Evolutionary conservation across 352 stramenopile genomes (phyloP).

Genomic region (Peronosclerospora sorghi): DNA sequence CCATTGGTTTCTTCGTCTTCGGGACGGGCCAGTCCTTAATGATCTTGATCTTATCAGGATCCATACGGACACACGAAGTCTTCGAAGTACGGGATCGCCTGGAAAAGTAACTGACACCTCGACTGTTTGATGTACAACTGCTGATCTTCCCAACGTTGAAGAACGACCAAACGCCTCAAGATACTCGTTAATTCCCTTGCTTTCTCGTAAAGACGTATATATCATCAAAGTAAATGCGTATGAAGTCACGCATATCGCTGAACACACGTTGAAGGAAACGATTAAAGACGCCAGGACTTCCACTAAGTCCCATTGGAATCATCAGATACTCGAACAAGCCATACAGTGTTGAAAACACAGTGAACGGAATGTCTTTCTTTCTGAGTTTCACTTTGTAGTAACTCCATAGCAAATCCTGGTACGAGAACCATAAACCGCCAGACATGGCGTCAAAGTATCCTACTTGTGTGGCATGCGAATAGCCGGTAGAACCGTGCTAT

Average conservation of each 20-base stretch:
- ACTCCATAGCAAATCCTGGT: conserved; percentile 1
- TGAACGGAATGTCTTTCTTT: conserved; percentile 4
- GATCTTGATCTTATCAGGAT: too few species aligned
- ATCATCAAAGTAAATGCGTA: neutral
- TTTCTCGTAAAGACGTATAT: neutral
- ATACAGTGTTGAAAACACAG: neutral
- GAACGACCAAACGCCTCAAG: too few species aligned
- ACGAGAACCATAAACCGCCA: neutral
- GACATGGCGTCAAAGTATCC: conserved; percentile 1
- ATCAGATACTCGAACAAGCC: conserved; percentile 3
- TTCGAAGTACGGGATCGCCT: neutral
- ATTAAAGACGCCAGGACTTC: neutral
- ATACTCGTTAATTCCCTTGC: too few species aligned
- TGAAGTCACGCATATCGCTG: neutral
- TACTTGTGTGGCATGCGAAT: conserved; percentile 1
- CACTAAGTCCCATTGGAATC: neutral
- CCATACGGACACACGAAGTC: conserved; percentile 7
- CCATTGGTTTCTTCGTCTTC: neutral
- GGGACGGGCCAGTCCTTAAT: too few species aligned
- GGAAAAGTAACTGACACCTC: neutral
- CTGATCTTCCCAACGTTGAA: neutral
- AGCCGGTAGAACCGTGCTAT: neutral
- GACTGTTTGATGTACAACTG: conserved; percentile 1
- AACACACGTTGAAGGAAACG: neutral
- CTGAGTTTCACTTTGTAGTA: conserved; percentile 4